Percentiles rank a stretch among this genome's conserved stretches.
Conservation (phyloP, 2,329 filamentous ascomycete genomes). For the Fusarium citri region DNA sequence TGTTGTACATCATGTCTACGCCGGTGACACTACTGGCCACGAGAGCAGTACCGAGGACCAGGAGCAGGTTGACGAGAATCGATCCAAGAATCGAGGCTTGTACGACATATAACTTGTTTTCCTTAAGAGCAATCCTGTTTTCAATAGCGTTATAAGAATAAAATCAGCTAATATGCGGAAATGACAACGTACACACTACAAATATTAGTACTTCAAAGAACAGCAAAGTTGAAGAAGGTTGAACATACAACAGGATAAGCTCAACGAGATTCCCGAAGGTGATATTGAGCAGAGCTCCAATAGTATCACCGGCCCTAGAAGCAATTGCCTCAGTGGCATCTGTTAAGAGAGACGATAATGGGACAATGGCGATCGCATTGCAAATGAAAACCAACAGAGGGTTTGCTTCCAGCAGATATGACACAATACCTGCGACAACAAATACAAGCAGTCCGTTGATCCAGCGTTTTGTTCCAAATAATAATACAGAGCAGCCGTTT, state of each 20-base stretch:
- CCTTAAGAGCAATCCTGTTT: conserved; percentile 59
- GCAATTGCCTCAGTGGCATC: conserved; percentile 70
- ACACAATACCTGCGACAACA: not conserved
- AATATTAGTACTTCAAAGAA: conserved; percentile 42
- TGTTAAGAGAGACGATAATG: conserved; percentile 66
- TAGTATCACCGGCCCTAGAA: conserved; percentile 65
- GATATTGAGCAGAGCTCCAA: conserved; percentile 70
- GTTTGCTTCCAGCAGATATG: not conserved
- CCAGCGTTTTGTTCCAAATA: not conserved
- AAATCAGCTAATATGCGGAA: too few species aligned
- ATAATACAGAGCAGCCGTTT: not conserved
- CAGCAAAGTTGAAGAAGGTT: fast-evolving
- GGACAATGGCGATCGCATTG: conserved; percentile 71
- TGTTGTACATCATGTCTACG: conserved; percentile 66
- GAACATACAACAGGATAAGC: conserved; percentile 66
- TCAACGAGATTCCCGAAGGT: conserved; percentile 72
- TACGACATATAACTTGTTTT: conserved; percentile 78
- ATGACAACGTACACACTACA: conserved; percentile 50
- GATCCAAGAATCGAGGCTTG: conserved; percentile 81
- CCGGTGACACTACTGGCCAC: conserved; percentile 74
- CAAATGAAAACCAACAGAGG: conserved; percentile 63
- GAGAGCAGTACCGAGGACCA: conserved; percentile 82
- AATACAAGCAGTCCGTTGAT: not conserved
- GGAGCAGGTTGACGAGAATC: conserved; percentile 77
- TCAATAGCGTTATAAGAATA: conserved; percentile 9